Base-by-base conservation (phyloP, 2,329 filamentous ascomycete species). In the Colletotrichum tabaci region DNA sequence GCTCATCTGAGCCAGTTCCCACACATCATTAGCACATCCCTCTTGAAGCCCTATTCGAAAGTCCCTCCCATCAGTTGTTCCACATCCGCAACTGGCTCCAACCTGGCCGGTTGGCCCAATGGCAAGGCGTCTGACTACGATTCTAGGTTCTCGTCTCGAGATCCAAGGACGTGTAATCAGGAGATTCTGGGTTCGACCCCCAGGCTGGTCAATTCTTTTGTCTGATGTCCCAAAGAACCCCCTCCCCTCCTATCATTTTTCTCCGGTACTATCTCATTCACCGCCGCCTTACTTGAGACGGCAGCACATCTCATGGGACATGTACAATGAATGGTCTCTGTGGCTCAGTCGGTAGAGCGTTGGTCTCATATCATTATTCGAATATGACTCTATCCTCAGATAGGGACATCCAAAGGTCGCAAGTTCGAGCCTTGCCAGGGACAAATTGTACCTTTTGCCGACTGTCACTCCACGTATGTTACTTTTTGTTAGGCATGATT, bases 111-210 rank as follows among this genome's bases (percentile, higher is more conserved):
- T 72, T 82, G 79, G 79, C 78, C 79, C 78, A 81, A 81, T 82
- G 81, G 77, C 80, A 83, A 82, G 81, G 80, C 81, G 81, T 82
- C 80, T 83, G 81, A 83, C 81, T 82, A 82, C 81, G 80, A 82
- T 18, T 44, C 38, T 5, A 0, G 16, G 0, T 10, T 15, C 16
- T 4, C 12, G 0, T 2, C 1, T 3, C 8, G 46, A 15, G 30
- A 18, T 38, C 7, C 15, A 6, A 21, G 15, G 15, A 42, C n/a
- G 57, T 71, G 64, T 15, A 16, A 72, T 72, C 69, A 72, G 69
- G 69, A 72, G 69, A 72, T 72, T 72, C 69, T 72, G 69, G 69
- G 69, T 72, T 72, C 66, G 69, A 72, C 69, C 69, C 69, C 69
- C 69, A 72, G 69, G 69, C 69, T 72, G 69, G 69, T 72, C 69